phyloP scores from a whole-genome alignment of 2,329 filamentous ascomycete species.

The Penicillium crustosum region DNA sequence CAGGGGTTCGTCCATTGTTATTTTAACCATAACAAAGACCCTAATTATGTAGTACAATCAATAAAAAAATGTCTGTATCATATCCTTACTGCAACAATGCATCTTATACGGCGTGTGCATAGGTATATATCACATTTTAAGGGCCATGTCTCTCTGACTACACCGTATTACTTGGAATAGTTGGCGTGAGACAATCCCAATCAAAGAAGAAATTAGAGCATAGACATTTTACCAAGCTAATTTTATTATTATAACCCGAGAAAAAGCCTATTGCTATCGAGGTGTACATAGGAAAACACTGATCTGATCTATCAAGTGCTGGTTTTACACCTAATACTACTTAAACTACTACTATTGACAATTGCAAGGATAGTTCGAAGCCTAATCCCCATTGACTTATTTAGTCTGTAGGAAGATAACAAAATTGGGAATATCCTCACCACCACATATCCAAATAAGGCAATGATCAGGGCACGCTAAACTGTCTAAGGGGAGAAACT shows the following conservation, averaged over 20 bases:
- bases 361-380: not conserved
- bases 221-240: not conserved
- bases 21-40: not conserved
- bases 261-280: not conserved
- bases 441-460: constrained; percentile 15
- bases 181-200: constrained; percentile 2
- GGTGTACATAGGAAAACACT: not conserved
- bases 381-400: not conserved
- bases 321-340: not conserved
- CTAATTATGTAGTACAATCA: not conserved
- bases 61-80: not conserved
- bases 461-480: constrained; percentile 28
- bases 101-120: not conserved
- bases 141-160: not conserved
- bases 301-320: constrained; percentile 1
- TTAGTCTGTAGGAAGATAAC: not conserved
- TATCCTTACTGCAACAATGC: not conserved
- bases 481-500: constrained; percentile 19
- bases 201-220: not conserved
- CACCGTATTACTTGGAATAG: not conserved
- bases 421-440: constrained; percentile 13
- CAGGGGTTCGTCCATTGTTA: constrained; percentile 23
- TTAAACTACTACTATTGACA: constrained; percentile 1
- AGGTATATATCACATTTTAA: not conserved
- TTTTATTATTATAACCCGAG: not conserved